Evolutionary conservation across 2,329 filamentous ascomycete species (phyloP).

Genomic region (Sporothrix curviconia): DNA sequence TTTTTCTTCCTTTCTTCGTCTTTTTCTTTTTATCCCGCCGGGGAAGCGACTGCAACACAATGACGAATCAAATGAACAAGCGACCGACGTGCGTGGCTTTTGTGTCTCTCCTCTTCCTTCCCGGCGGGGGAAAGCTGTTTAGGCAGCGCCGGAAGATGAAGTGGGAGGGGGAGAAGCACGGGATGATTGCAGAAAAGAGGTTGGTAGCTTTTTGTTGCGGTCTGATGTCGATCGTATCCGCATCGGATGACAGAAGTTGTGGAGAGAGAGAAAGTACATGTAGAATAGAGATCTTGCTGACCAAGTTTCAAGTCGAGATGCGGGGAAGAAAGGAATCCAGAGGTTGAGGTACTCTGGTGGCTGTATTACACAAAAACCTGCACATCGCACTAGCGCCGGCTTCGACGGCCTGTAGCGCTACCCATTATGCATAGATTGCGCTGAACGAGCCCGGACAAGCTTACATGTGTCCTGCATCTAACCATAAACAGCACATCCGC

Average conservation of each 20-base stretch:
- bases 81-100: neutral
- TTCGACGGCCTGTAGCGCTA: neutral
- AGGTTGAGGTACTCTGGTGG: too few relatives aligned
- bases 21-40: too few relatives aligned
- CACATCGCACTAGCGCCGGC: constrained; percentile 7
- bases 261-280: neutral
- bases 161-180: neutral
- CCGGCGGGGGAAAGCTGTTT: neutral
- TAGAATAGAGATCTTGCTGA: neutral
- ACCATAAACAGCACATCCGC: too few relatives aligned
- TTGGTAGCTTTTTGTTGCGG: neutral
- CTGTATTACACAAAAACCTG: neutral
- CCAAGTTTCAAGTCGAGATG: too few relatives aligned
- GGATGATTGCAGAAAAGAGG: too few relatives aligned
- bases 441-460: too few relatives aligned
- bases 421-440: constrained; percentile 2
- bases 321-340: too few relatives aligned
- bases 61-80: neutral
- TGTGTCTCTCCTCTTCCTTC: too few relatives aligned
- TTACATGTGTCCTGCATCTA: too few relatives aligned
- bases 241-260: neutral
- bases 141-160: neutral
- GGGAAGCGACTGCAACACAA: neutral
- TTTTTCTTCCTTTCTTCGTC: too few relatives aligned
- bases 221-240: neutral